A percentile compares a stretch with the other conserved stretches of the same genome.
Evolutionary conservation across 2,329 filamentous ascomycete genomes (phyloP).

Genomic region (Aspergillus tamarii): DNA sequence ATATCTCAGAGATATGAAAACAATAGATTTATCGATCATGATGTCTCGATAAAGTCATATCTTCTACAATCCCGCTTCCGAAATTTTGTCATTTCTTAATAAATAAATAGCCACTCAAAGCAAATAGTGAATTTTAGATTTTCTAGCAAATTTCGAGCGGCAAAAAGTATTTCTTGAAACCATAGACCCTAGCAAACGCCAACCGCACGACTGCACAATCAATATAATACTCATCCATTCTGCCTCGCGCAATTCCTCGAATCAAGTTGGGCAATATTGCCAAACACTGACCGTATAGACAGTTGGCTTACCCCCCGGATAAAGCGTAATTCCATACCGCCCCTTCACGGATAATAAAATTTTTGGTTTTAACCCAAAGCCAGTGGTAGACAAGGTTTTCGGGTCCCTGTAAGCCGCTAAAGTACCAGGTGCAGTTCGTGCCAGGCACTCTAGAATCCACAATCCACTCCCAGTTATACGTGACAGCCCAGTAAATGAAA

Average conservation of each 20-base stretch:
- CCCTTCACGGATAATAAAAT: not conserved
- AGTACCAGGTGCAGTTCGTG: not conserved
- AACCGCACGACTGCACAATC: not conserved
- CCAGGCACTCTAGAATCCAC: not conserved
- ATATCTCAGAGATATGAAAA: not conserved
- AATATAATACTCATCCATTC: not conserved
- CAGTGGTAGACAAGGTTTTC: not conserved
- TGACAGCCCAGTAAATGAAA: too few species aligned
- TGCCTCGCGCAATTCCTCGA: not conserved
- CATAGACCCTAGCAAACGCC: not conserved
- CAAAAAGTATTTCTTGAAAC: not conserved
- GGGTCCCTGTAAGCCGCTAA: not conserved
- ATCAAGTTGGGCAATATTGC: not conserved
- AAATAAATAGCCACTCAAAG: not conserved
- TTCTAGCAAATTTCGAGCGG: not conserved
- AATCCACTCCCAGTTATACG: too few species aligned
- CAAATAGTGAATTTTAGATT: not conserved
- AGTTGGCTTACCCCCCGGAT: too few species aligned
- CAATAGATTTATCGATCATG: not conserved
- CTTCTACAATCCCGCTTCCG: not conserved
- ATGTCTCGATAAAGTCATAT: not conserved
- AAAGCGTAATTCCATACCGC: not conserved
- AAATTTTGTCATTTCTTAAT: not conserved
- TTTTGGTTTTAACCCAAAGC: not conserved
- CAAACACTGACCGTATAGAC: not conserved